These are phyloP conservation scores for Cystobasidium onofrii DNA, from an alignment of 768 basidiomycete genomes.

Conservation along the genomic window DNA sequence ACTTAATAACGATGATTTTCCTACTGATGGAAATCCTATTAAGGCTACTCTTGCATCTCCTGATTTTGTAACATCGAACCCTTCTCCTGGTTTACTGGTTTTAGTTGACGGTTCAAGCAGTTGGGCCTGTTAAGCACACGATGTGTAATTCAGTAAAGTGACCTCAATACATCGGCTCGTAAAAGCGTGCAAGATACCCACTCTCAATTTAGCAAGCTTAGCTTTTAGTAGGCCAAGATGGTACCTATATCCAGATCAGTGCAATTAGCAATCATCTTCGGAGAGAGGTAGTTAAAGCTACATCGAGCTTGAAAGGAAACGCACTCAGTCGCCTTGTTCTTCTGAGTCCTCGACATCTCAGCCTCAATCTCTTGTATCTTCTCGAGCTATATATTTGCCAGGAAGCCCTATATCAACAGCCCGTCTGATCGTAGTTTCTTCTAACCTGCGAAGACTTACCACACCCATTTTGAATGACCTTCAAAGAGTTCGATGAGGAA, in stretches of 20 bases:
- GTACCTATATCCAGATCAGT: constrained; percentile 15
- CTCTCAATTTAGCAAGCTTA: constrained; percentile 58
- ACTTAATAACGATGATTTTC: constrained; percentile 83
- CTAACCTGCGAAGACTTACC: neutral
- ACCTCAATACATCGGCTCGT: neutral
- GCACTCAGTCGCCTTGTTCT: constrained; percentile 66
- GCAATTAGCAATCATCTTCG: neutral
- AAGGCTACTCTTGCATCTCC: constrained; percentile 41
- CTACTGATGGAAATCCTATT: constrained; percentile 78
- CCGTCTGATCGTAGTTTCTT: neutral
- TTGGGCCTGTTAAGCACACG: constrained; percentile 81
- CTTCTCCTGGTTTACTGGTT: constrained; percentile 33
- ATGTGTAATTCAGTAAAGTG: constrained; percentile 19
- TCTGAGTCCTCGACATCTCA: constrained; percentile 87
- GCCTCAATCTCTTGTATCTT: constrained; percentile 47
- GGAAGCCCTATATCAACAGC: neutral
- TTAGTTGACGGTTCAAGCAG: constrained; percentile 85
- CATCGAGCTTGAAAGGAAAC: too few relatives aligned
- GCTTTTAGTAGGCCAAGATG: constrained; percentile 62
- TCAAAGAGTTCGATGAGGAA: neutral
- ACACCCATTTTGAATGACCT: constrained; percentile 11
- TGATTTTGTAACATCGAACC: constrained; percentile 42
- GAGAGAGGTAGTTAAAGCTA: neutral
- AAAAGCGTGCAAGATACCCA: constrained; percentile 1
- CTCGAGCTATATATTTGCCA: neutral